Conservation (phyloP, 2,329 filamentous ascomycete genomes). For the Pseudogymnoascus pannorum region DNA sequence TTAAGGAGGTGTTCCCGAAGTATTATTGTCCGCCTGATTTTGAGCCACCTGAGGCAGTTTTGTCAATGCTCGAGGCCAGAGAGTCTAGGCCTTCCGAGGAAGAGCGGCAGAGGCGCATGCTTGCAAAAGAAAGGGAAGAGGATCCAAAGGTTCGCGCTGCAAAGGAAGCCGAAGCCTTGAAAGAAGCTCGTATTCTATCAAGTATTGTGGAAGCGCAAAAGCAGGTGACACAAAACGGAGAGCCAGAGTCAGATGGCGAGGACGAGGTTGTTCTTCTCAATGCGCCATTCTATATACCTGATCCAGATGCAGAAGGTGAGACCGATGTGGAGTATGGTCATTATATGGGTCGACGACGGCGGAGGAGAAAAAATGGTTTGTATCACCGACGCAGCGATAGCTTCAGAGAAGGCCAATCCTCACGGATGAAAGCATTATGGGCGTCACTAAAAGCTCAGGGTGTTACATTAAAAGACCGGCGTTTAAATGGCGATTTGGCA, state of each 20-base stretch:
- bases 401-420: slow-evolving; percentile 3
- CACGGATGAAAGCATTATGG: slow-evolving; percentile 5
- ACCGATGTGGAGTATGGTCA: slow-evolving; percentile 2
- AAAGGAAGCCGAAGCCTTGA: background rate
- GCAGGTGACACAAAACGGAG: background rate
- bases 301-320: slow-evolving; percentile 3
- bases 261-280: slow-evolving; percentile 5
- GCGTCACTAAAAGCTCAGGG: background rate
- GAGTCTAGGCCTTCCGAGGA: slow-evolving; percentile 10
- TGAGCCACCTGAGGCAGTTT: slow-evolving; percentile 18
- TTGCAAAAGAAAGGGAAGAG: background rate
- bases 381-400: background rate
- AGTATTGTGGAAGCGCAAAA: slow-evolving; percentile 3
- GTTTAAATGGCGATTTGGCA: background rate
- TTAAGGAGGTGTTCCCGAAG: slow-evolving; percentile 19
- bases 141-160: background rate
- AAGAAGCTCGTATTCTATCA: background rate
- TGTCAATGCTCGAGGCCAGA: slow-evolving; percentile 17
- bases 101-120: slow-evolving; percentile 10
- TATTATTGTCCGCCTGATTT: slow-evolving; percentile 24
- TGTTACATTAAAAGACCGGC: slow-evolving; percentile 2
- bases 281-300: slow-evolving; percentile 11
- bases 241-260: background rate
- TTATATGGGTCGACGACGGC: background rate
- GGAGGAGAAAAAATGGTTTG: background rate